These are phyloP conservation scores for Magnusiomyces suaveolens DNA, from an alignment of 1,139 yeast species.

Conservation along the genomic window DNA sequence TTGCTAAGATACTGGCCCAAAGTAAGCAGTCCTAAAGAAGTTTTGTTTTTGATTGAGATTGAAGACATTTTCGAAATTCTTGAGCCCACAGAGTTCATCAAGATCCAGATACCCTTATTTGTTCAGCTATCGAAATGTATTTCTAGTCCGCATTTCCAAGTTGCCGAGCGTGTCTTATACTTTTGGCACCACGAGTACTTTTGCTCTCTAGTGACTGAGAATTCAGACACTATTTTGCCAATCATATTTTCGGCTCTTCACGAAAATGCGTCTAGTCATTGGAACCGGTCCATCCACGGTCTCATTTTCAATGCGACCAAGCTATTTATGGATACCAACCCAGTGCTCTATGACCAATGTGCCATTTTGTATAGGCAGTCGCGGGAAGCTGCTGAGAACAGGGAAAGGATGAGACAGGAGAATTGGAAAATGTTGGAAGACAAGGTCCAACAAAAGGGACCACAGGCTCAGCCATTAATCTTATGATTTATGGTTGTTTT, in stretches of 20 bases:
- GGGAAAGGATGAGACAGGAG: slow-evolving; percentile 50
- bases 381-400: slow-evolving; percentile 52
- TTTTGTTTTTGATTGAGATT: slow-evolving; percentile 88
- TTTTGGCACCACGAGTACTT: slow-evolving; percentile 95
- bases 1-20: slow-evolving; percentile 94
- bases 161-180: slow-evolving; percentile 86
- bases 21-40: slow-evolving; percentile 88
- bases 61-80: slow-evolving; percentile 95
- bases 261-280: slow-evolving; percentile 54
- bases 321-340: slow-evolving; percentile 88
- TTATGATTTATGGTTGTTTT: no score
- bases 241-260: slow-evolving; percentile 84
- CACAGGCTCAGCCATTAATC: no score
- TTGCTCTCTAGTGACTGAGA: slow-evolving; percentile 77
- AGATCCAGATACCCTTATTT: slow-evolving; percentile 86
- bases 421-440: slow-evolving; percentile 69
- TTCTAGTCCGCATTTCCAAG: slow-evolving; percentile 93
- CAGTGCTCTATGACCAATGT: slow-evolving; percentile 84
- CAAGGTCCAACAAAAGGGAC: slow-evolving; percentile 32
- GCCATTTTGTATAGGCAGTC: slow-evolving; percentile 74
- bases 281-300: slow-evolving; percentile 91
- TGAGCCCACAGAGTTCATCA: slow-evolving; percentile 85
- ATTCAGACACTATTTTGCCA: slow-evolving; percentile 84
- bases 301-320: slow-evolving; percentile 86
- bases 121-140: slow-evolving; percentile 93